Percentiles rank a stretch among this genome's conserved stretches.
Conservation (phyloP, 2,329 filamentous ascomycete species). For the Fusarium sp. region DNA sequence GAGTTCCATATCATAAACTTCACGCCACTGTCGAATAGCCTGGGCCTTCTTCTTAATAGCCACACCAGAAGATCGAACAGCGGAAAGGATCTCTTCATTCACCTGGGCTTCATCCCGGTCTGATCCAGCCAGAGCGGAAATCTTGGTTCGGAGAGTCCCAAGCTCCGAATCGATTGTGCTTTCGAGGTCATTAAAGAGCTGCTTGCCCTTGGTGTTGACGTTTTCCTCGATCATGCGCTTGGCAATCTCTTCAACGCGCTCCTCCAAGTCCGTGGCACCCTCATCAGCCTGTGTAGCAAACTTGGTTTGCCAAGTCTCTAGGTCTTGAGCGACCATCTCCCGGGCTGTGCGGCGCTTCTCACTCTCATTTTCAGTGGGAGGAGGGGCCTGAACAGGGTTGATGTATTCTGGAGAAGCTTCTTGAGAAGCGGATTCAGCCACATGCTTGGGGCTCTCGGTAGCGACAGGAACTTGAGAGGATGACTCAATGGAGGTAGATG, state of each 20-base stretch:
- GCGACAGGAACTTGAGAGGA: conserved; percentile 38
- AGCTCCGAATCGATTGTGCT: conserved; percentile 72
- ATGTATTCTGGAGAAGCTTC: conserved; percentile 40
- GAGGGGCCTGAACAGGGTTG: conserved; percentile 55
- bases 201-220: conserved; percentile 70
- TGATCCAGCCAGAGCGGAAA: conserved; percentile 69
- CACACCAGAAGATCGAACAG: conserved; percentile 73
- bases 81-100: conserved; percentile 55
- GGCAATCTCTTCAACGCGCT: conserved; percentile 68
- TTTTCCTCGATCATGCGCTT: conserved; percentile 68
- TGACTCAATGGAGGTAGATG: conserved; percentile 45
- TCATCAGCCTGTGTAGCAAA: conserved; percentile 87
- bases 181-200: conserved; percentile 74
- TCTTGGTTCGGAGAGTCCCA: conserved; percentile 70
- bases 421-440: conserved; percentile 38
- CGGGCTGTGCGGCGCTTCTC: conserved; percentile 67
- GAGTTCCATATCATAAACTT: conserved; percentile 75
- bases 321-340: conserved; percentile 77
- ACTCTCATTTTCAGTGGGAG: conserved; percentile 58
- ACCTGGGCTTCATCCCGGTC: conserved; percentile 56
- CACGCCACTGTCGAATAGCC: conserved; percentile 78
- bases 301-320: conserved; percentile 86
- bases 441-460: conserved; percentile 20
- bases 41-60: conserved; percentile 81
- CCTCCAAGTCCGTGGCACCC: conserved; percentile 77